Evolutionary conservation across 192 early-diverging fungal species (phyloP).

Genomic region (Funneliformis mosseae): DNA sequence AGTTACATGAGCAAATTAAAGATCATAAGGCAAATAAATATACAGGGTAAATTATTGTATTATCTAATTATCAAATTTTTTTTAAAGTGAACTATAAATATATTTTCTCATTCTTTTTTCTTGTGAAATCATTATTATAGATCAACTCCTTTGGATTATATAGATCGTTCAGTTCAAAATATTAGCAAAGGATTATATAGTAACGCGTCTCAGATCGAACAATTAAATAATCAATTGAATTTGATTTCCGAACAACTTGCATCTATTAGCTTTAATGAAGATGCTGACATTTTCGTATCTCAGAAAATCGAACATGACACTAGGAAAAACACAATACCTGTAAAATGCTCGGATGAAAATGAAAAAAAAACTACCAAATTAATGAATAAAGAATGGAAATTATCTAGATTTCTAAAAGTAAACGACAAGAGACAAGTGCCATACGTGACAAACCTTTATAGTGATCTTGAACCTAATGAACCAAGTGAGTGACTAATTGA

Average conservation of each 20-base stretch:
- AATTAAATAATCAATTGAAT: slow-evolving; percentile 12
- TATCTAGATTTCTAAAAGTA: neutral
- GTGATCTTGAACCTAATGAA: neutral
- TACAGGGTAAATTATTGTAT: neutral
- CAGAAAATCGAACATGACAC: neutral
- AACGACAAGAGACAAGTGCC: neutral
- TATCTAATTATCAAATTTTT: neutral
- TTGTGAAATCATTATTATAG: neutral
- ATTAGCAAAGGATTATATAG: slow-evolving; percentile 22
- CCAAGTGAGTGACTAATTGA: too few relatives aligned
- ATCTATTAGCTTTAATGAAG: neutral
- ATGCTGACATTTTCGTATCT: neutral
- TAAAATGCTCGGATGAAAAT: neutral
- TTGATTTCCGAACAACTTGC: neutral
- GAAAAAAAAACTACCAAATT: neutral
- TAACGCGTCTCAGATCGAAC: slow-evolving; percentile 7
- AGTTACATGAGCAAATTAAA: slow-evolving; percentile 23
- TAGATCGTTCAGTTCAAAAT: slow-evolving; percentile 16
- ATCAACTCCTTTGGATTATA: slow-evolving; percentile 12
- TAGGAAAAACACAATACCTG: neutral
- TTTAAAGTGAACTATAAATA: neutral
- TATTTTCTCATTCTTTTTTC: too few relatives aligned
- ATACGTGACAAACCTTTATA: neutral
- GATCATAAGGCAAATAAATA: slow-evolving; percentile 15
- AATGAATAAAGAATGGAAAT: neutral